These are phyloP conservation scores for Zizania latifolia DNA, from an alignment of 176 grass and related monocot species.

Conservation along the genomic window DNA sequence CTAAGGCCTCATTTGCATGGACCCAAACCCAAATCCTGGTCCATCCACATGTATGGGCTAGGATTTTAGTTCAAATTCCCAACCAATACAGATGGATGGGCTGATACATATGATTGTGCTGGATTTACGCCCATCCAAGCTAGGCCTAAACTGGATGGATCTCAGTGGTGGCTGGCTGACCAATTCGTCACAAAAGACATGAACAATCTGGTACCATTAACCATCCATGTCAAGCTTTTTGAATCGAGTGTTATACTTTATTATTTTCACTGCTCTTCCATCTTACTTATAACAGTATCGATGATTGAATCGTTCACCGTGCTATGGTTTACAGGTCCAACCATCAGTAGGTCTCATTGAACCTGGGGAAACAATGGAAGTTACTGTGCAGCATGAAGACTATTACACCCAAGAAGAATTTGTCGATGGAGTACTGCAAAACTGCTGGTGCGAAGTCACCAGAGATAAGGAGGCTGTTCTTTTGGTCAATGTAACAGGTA, in stretches of 20 bases:
- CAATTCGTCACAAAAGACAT: neutral
- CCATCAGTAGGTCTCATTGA: constrained; percentile 68
- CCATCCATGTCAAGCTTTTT: neutral
- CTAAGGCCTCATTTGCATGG: neutral
- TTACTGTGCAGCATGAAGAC: constrained; percentile 65
- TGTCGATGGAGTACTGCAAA: constrained; percentile 55
- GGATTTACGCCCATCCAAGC: neutral
- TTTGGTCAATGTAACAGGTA: constrained; percentile 57
- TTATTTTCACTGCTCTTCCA: neutral
- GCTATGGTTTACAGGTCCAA: constrained; percentile 44
- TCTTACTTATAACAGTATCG: neutral
- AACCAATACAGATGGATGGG: no score
- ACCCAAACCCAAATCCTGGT: neutral
- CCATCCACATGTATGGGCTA: neutral
- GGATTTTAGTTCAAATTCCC: no score
- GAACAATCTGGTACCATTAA: neutral
- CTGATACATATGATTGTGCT: neutral
- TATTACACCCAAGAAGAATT: constrained; percentile 58
- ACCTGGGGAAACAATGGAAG: constrained; percentile 60
- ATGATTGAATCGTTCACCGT: neutral
- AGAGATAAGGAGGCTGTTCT: constrained; percentile 58
- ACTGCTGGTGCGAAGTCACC: constrained; percentile 59
- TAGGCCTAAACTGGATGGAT: neutral
- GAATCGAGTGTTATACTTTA: neutral
- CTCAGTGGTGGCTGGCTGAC: neutral